phyloP scores from a whole-genome alignment of 306 rosid species.

The Rubus idaeus region DNA sequence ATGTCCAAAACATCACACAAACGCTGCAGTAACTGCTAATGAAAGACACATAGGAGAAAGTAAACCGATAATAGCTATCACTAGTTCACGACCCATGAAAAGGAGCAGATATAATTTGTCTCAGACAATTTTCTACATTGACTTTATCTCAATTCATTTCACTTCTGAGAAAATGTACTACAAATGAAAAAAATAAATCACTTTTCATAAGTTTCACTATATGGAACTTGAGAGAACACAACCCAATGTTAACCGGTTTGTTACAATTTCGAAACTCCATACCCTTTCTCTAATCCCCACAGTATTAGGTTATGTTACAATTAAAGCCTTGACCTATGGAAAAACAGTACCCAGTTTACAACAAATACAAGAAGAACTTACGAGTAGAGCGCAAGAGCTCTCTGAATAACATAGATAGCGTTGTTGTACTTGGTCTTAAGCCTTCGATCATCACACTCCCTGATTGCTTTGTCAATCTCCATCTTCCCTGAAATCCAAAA shows the following conservation, averaged over 20 bases:
- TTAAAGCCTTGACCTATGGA: conserved; percentile 12
- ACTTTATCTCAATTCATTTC: not conserved
- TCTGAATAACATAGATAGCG: conserved; percentile 81
- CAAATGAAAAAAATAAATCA: not conserved
- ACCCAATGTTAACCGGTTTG: not conserved
- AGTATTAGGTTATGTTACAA: too few species aligned
- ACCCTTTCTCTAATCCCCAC: conserved; percentile 10
- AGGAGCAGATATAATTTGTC: not conserved
- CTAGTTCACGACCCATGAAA: too few species aligned
- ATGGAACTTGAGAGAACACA: not conserved
- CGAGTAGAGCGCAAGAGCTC: conserved; percentile 87
- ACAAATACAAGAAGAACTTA: conserved; percentile 41
- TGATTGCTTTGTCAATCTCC: conserved; percentile 92
- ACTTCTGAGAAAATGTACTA: not conserved
- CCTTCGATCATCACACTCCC: conserved; percentile 77
- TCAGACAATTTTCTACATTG: not conserved
- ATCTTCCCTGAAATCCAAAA: conserved; percentile 43
- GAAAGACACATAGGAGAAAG: not conserved
- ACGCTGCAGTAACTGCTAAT: not conserved
- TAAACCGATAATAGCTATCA: not conserved
- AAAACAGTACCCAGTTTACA: conserved; percentile 26
- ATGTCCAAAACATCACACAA: not conserved
- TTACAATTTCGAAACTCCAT: not conserved
- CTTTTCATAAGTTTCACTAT: not conserved
- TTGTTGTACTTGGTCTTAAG: conserved; percentile 86